Base-by-base conservation (phyloP, 108 stramenopile species). In the Mayamaea pseudoterrestris region DNA sequence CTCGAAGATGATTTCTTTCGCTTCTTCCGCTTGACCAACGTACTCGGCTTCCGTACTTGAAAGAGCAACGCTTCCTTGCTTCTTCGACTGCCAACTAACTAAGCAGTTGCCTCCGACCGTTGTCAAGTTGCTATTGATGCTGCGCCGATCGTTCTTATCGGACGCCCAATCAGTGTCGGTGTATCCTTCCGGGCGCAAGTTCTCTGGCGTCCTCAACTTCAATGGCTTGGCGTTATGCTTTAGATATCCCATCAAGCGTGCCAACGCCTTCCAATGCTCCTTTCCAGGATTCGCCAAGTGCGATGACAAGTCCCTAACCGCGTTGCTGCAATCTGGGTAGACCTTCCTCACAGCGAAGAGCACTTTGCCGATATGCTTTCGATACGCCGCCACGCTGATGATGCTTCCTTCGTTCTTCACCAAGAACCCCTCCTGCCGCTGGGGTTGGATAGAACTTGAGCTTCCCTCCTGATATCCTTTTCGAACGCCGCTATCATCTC, bases 261-360 rank as follows among this genome's bases (percentile, higher is more conserved):
- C 47, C 30, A 57, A 20, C 32, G 42, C 49, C 47, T 57, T 57
- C 56, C 56, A 57, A 3, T 57, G 56, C 25, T 32, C 34, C 5
- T 34, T 3, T 2, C 47, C 47, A 2, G 56, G 56, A 14, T 50
- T 35, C 7, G 18, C 31, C 25, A 57, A 50, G 21, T 49, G 29
- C 23, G 16, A 35, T 18, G 56, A 13, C 20, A 57, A 36, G 22
- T 57, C 47, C 35, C 48, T 17, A n/a, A 25, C 21, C 3, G 56
- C 47, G 30, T 57, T 57, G 23, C 14, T 5, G 32, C 56, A 41
- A 20, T 57, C 56, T 13, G 48, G 28, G 12, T 34, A 9, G 9
- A 57, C 20, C 47, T 57, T 57, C 9, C 16, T 5, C 6, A 48
- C 47, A 3, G 48, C 22, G 23, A 34, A 57, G 47, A 57, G 47